Percentiles rank a stretch among this genome's conserved stretches.
These are phyloP conservation scores for Elaeis oleifera DNA, from an alignment of 202 grass and related monocot species.

Conservation along the genomic window DNA sequence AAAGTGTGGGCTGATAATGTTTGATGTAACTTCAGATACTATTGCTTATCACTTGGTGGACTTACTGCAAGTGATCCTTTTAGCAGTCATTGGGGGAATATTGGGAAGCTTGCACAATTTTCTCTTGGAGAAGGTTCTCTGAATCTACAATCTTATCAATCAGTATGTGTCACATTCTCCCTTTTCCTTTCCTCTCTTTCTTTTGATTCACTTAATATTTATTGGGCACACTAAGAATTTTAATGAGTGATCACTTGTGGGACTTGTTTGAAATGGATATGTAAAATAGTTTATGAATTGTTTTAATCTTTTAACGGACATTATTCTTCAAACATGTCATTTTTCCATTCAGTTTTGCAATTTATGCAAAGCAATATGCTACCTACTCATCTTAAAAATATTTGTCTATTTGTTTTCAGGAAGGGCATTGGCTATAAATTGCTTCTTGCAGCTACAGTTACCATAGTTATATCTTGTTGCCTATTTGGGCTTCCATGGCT, in stretches of 20 bases:
- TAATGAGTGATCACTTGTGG: no score
- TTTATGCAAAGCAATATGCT: no score
- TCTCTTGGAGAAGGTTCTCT: conserved; percentile 8
- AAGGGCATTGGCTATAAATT: neutral
- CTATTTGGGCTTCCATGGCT: conserved; percentile 10
- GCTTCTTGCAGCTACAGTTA: neutral
- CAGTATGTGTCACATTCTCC: neutral
- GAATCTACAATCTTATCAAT: conserved; percentile 1
- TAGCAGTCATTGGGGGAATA: conserved; percentile 1
- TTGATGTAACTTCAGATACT: conserved; percentile 8
- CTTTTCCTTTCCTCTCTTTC: no score
- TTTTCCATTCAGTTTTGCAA: no score
- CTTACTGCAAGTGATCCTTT: neutral
- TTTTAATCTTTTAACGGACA: no score
- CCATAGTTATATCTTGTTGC: conserved; percentile 5
- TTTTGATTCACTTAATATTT: no score
- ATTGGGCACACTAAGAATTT: no score
- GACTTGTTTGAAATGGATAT: no score
- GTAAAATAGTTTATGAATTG: no score
- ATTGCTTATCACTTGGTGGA: neutral
- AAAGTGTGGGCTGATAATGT: conserved; percentile 9
- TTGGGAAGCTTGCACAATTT: conserved; percentile 7
- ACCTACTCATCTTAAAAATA: neutral
- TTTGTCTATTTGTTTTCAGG: neutral
- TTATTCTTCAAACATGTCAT: no score